A percentile compares a stretch with the other conserved stretches of the same genome.
Conservation (phyloP, 1,284 basidiomycete species). For the Lignosus rhinocerotis region DNA sequence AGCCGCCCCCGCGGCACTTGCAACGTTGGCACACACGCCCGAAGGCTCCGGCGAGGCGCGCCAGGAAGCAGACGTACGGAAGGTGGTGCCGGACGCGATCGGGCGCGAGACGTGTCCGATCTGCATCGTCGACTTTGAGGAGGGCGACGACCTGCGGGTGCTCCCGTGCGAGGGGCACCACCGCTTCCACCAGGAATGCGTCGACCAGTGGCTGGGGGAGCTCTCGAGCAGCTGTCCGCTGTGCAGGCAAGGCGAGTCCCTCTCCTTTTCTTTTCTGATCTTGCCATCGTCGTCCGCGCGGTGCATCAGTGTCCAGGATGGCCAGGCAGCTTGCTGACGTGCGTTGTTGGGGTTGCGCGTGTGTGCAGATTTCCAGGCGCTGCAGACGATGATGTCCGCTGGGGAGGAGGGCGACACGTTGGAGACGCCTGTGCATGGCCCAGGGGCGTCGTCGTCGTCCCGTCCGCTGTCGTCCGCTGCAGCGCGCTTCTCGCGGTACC, state of each 20-base stretch:
- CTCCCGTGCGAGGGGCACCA: constrained; percentile 90
- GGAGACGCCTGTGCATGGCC: constrained; percentile 28
- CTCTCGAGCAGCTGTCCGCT: constrained; percentile 90
- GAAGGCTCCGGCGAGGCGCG: too few relatives aligned
- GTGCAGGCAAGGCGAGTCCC: constrained; percentile 77
- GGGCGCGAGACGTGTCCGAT: constrained; percentile 90
- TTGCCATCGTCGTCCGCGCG: neutral
- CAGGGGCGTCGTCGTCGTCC: constrained; percentile 9
- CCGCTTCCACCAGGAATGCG: constrained; percentile 81
- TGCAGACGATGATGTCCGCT: constrained; percentile 48
- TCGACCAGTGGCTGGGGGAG: constrained; percentile 86
- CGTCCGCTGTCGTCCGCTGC: constrained; percentile 32
- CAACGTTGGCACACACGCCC: constrained; percentile 2
- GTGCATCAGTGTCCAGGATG: neutral
- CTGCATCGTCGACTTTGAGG: constrained; percentile 90
- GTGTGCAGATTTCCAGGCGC: constrained; percentile 46
- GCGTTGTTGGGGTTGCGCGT: neutral
- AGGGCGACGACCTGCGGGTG: constrained; percentile 86
- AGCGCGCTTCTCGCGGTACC: constrained; percentile 66
- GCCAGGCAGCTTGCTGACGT: too few relatives aligned
- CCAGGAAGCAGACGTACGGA: too few relatives aligned
- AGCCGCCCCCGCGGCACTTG: neutral
- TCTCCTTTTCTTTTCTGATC: neutral
- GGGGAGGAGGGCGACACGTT: constrained; percentile 30
- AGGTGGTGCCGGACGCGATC: constrained; percentile 62